Evolutionary conservation across 2,329 filamentous ascomycete genomes (phyloP), one percentile per base, ranked within the genome.

Genomic region (Colletotrichum echinochloae): DNA sequence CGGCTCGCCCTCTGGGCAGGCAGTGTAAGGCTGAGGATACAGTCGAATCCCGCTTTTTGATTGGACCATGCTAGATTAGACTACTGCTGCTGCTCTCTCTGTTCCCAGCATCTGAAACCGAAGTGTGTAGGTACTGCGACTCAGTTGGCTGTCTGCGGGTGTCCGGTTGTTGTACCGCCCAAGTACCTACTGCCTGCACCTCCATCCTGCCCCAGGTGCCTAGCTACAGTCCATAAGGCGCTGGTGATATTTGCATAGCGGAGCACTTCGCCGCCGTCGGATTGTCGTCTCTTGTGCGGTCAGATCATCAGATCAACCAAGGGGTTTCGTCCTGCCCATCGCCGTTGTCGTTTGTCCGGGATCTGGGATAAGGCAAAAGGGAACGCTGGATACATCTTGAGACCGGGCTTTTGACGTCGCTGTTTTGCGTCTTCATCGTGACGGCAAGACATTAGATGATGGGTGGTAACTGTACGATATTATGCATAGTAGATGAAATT

Each of bases 21-120:
- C 70, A 71, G 60, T 66, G 70, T 68, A 72, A 63, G 70, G 69
- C 70, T 72, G 71, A 73, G 72, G 33, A 30, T 35, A 26, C 41
- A 35, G 16, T 51, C 16, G 44, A 39, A 60, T 37, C 11, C 66
- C 52, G 52, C 26, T 54, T 28, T 35, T 56, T 26, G 35, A 64
- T 67, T 67, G 65, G 65, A 44, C 30, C 20, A 39, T n/a, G 14
- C 33, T 12, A 28, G 26, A 8, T 39, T 33, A 68, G n/a, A 33
- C 49, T 64, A 5, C 52, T 55, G 20, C 28, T 23, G 9, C 51
- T 54, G 46, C 26, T 39, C 4, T 39, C 33, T 44, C 48, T 16
- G 23, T 33, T 4, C 30, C 12, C 11, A n/a, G 6, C 18, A 12
- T 37, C 52, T 37, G 52, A 37, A 37, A 37, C 52, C 20, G n/a